Evolutionary conservation across 176 grass and related monocot genomes (phyloP).

Genomic region (Oryza meyeriana): DNA sequence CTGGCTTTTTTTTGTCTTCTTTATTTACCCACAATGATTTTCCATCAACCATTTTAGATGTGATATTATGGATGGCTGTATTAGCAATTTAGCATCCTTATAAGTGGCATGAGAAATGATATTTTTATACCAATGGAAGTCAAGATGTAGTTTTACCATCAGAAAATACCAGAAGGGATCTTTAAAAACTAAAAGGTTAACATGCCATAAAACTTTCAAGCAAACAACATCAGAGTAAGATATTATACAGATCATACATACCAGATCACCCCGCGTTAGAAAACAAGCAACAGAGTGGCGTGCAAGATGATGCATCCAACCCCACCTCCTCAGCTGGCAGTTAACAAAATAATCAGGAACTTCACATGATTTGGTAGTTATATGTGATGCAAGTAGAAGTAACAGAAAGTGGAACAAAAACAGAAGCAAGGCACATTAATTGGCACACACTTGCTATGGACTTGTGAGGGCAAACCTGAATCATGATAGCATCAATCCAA

Average conservation of each 20-base stretch:
- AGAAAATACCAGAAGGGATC: not conserved
- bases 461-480: conserved; percentile 55
- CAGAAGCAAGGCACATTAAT: not conserved
- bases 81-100: not conserved
- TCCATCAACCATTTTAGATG: not conserved
- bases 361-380: conserved; percentile 14
- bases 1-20: not conserved
- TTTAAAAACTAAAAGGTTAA: not conserved
- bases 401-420: not conserved
- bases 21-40: not conserved
- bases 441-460: not conserved
- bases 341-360: not conserved
- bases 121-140: not conserved
- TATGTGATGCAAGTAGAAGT: not conserved
- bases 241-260: conserved; percentile 31
- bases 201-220: not conserved
- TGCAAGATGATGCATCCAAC: conserved; percentile 98
- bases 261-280: conserved; percentile 81
- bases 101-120: not conserved
- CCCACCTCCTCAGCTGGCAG: conserved; percentile 73
- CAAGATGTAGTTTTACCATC: not conserved
- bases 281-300: conserved; percentile 97
- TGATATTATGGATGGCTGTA: not conserved
- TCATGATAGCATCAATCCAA: conserved; percentile 98
- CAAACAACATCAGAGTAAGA: not conserved